Evolutionary conservation across 176 grass and related monocot genomes (phyloP).

Genomic region (Eragrostis curvula): DNA sequence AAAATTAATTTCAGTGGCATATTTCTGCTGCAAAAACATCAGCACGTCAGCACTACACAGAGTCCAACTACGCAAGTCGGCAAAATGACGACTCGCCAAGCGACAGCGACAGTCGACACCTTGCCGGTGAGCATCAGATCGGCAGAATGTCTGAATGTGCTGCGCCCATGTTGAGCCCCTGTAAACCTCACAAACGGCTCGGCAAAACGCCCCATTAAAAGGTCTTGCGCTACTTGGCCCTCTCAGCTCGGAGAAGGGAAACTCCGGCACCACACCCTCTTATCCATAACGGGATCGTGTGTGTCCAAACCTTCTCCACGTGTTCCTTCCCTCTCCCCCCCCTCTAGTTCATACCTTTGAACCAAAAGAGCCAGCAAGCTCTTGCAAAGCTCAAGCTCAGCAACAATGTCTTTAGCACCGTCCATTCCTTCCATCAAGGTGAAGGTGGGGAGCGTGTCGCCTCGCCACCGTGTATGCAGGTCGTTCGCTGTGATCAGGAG

Average conservation of each 20-base stretch:
- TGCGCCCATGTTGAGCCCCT: conserved; percentile 60
- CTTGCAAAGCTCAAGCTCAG: conserved; percentile 10
- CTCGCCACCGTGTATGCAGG: conserved; percentile 41
- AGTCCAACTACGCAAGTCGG: background rate
- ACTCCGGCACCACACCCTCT: conserved; percentile 52
- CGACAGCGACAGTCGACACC: conserved; percentile 20
- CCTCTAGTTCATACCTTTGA: background rate
- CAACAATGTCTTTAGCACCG: conserved; percentile 82
- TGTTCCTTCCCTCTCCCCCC: conserved; percentile 17
- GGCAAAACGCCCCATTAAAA: conserved; percentile 2
- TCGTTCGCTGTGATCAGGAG: conserved; percentile 61
- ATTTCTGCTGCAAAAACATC: background rate
- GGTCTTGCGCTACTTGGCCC: conserved; percentile 13
- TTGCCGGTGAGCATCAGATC: background rate
- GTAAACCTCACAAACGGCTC: conserved; percentile 43
- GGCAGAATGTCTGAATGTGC: conserved; percentile 49
- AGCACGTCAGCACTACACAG: too few species aligned
- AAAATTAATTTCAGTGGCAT: background rate
- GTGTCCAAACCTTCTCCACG: conserved; percentile 54
- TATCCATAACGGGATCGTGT: conserved; percentile 48
- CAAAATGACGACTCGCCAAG: background rate
- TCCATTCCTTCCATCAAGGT: conserved; percentile 92
- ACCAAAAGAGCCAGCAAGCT: conserved; percentile 8
- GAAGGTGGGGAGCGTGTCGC: conserved; percentile 54
- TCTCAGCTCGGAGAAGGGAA: background rate